A percentile compares a stretch with the other conserved stretches of the same genome.
Conservation (phyloP, 139 green algal species). For the Picochlorum sp. region DNA sequence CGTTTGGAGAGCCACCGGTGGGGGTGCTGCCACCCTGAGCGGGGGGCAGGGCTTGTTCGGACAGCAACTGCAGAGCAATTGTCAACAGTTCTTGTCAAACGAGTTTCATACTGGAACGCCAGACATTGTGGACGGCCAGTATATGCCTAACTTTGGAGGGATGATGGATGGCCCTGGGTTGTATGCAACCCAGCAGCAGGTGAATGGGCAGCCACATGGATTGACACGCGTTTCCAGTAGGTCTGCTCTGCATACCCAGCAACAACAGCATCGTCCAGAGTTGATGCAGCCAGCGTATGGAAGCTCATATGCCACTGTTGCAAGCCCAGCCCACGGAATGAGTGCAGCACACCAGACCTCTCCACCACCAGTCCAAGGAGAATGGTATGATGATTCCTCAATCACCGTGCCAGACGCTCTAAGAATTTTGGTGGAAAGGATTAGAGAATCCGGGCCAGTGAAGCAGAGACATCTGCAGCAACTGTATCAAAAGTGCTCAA, state of each 20-base stretch:
- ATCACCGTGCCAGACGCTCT: constrained; percentile 27
- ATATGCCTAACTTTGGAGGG: neutral
- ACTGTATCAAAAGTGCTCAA: constrained; percentile 31
- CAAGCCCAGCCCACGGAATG: too few relatives aligned
- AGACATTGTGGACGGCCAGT: too few relatives aligned
- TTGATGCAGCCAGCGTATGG: too few relatives aligned
- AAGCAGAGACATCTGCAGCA: constrained; percentile 36
- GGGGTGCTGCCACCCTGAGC: neutral
- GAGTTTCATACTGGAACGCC: too few relatives aligned
- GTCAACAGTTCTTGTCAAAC: too few relatives aligned
- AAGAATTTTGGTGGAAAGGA: constrained; percentile 28
- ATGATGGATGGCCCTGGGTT: too few relatives aligned
- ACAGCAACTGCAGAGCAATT: too few relatives aligned
- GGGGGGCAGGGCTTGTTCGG: too few relatives aligned
- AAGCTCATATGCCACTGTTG: too few relatives aligned
- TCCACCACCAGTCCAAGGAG: neutral
- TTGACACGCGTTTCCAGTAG: neutral
- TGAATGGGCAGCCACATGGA: too few relatives aligned
- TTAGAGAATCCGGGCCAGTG: constrained; percentile 21
- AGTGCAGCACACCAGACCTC: too few relatives aligned
- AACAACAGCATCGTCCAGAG: neutral
- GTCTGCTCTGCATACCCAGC: neutral
- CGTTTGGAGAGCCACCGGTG: constrained; percentile 27
- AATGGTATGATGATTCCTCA: constrained; percentile 23
- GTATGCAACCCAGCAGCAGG: too few relatives aligned